Evolutionary conservation across 441 rosid species (phyloP).

Genomic region (Pelargonium cotyledonis): DNA sequence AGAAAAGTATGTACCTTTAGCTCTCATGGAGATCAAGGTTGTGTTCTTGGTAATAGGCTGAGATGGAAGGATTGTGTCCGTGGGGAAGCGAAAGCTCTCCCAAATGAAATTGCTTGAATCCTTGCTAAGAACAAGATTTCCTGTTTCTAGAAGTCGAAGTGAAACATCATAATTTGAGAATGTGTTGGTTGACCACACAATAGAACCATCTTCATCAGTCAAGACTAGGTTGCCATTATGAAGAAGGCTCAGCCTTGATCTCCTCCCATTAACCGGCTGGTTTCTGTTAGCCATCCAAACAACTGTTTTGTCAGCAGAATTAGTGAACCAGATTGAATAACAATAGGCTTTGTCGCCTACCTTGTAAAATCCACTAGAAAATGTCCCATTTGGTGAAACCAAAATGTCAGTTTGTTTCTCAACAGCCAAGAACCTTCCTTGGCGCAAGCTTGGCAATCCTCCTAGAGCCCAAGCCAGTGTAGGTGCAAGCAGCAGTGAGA

Average conservation of each 20-base stretch:
- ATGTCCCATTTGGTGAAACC: slow-evolving; percentile 22
- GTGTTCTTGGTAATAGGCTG: slow-evolving; percentile 20
- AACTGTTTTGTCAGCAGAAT: slow-evolving; percentile 19
- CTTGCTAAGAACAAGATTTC: slow-evolving; percentile 20
- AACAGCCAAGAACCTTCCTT: slow-evolving; percentile 15
- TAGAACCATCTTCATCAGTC: slow-evolving; percentile 19
- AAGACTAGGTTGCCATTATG: slow-evolving; percentile 22
- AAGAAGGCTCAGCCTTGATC: slow-evolving; percentile 17
- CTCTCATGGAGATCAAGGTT: slow-evolving; percentile 20
- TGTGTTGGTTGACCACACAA: slow-evolving; percentile 22
- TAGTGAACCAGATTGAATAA: slow-evolving; percentile 27
- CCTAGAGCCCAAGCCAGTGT: slow-evolving; percentile 4
- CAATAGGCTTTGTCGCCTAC: slow-evolving; percentile 24
- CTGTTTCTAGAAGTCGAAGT: slow-evolving; percentile 19
- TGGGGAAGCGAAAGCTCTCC: slow-evolving; percentile 25
- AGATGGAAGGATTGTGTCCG: slow-evolving; percentile 21
- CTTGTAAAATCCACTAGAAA: slow-evolving; percentile 21
- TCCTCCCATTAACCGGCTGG: slow-evolving; percentile 22
- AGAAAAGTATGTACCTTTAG: slow-evolving; percentile 14
- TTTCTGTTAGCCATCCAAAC: slow-evolving; percentile 32
- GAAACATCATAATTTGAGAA: slow-evolving; percentile 1
- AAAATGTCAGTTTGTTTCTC: slow-evolving; percentile 17
- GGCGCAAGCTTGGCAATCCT: slow-evolving; percentile 17
- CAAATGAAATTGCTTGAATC: slow-evolving; percentile 13
- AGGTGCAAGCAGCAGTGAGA: slow-evolving; percentile 10